Evolutionary conservation across 2,329 filamentous ascomycete genomes (phyloP).

Genomic region (Penicillium sp.): DNA sequence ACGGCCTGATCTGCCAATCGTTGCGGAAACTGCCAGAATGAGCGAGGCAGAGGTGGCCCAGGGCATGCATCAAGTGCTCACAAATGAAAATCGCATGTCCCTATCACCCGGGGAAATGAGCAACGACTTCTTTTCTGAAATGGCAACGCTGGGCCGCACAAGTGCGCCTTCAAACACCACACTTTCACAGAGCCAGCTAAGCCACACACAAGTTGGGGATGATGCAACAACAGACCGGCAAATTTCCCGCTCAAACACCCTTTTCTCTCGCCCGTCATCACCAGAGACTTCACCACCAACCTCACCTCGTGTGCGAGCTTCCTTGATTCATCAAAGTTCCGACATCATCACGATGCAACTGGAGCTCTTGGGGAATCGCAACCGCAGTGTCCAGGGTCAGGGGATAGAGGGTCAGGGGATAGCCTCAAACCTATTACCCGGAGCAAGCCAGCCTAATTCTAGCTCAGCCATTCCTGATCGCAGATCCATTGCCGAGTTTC

Average conservation of each 20-base stretch:
- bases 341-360: conserved; percentile 44
- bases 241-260: conserved; percentile 37
- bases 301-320: conserved; percentile 41
- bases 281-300: conserved; percentile 39
- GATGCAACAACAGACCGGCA: conserved; percentile 17
- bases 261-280: conserved; percentile 39
- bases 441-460: conserved; percentile 12
- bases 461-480: conserved; percentile 18
- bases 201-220: conserved; percentile 8
- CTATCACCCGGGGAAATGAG: conserved; percentile 39
- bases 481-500: conserved; percentile 32
- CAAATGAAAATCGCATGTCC: conserved; percentile 36
- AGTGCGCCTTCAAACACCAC: conserved; percentile 15
- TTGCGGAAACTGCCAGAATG: conserved; percentile 10
- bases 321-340: conserved; percentile 41
- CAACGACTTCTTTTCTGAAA: conserved; percentile 29
- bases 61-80: conserved; percentile 17
- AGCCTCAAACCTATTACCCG: conserved; percentile 9
- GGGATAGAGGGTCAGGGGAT: conserved; percentile 11
- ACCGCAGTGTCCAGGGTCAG: conserved; percentile 20
- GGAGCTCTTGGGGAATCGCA: conserved; percentile 36
- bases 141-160: conserved; percentile 23
- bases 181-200: conserved; percentile 11
- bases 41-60: conserved; percentile 4
- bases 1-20: conserved; percentile 9